Evolutionary conservation across 208 protist genomes (phyloP), one percentile per base, ranked within the genome.

Genomic region (Acanthamoeba rhysodes): DNA sequence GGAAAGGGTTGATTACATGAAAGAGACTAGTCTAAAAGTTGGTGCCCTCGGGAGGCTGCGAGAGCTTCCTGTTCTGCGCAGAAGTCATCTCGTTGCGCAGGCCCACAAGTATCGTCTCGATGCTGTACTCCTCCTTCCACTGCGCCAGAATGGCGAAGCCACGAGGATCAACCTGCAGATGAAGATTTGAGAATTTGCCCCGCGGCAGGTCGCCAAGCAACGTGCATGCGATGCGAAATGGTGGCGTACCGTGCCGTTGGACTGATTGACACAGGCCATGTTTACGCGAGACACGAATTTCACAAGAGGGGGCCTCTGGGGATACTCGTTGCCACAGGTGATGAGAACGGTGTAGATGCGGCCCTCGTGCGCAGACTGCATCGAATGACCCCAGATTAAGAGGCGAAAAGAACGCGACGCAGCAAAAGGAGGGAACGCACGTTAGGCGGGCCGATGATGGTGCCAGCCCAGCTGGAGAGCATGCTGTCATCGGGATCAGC

Each of bases 261-360:
- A 22, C 72, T 34, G 62, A 74, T 97, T 97, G n/a, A 98, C 96
- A 74, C 97, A 98, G 14, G 18, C 53, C 74, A 98, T 96, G 95
- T 98, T 98, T 12, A 98, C 93, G 59, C 95, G 96, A 4, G 97
- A 97, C 8, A 95, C 64, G 85, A 98, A 98, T 41, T 59, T 68
- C 16, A 98, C 96, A 7, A 14, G 70, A 62, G 98, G 98, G 41
- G 98, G 95, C 88, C 93, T 53, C 2, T 96, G 59, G 55, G 98
- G 98, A 62, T 98, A 98, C 32, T 97, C 66, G 12, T 97, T 88
- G 57, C 95, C 97, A 94, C 98, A 98, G 45, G 53, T 22, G 32
- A 98, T 96, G n/a, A 95, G 96, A 27, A 98, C 41, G 29, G 55
- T 95, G 87, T 98, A 98, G 82, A 98, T 98, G 90, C 98, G 96